phyloP scores from a whole-genome alignment of 768 basidiomycete genomes.

The Lyophyllum shimeji region DNA sequence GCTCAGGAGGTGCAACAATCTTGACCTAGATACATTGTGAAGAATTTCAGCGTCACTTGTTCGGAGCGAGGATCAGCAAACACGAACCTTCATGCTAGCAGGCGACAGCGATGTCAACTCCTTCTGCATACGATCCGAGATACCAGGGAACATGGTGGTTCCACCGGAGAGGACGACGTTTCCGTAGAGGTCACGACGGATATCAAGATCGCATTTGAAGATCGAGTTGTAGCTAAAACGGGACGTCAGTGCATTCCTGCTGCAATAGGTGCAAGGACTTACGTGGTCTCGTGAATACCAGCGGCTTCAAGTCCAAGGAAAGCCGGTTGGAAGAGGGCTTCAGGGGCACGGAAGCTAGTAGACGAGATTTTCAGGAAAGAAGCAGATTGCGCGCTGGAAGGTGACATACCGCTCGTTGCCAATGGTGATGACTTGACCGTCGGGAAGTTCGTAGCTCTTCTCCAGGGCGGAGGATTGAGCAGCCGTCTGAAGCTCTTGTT shows the following conservation, averaged over 20 bases:
- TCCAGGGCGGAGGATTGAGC: slow-evolving; percentile 87
- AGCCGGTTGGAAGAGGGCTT: slow-evolving; percentile 91
- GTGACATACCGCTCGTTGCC: slow-evolving; percentile 86
- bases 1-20: slow-evolving; percentile 91
- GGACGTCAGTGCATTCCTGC: not conserved
- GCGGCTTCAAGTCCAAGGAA: slow-evolving; percentile 87
- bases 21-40: slow-evolving; percentile 53
- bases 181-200: slow-evolving; percentile 77
- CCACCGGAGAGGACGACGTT: slow-evolving; percentile 89
- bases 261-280: slow-evolving; percentile 13
- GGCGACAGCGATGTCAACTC: slow-evolving; percentile 85
- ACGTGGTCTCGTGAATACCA: slow-evolving; percentile 93
- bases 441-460: slow-evolving; percentile 90
- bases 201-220: slow-evolving; percentile 85
- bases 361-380: slow-evolving; percentile 58
- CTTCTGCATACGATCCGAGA: slow-evolving; percentile 95
- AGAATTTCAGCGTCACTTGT: slow-evolving; percentile 8
- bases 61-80: not conserved
- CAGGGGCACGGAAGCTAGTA: slow-evolving; percentile 83
- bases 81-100: slow-evolving; percentile 78
- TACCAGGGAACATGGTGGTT: slow-evolving; percentile 96
- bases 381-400: slow-evolving; percentile 46
- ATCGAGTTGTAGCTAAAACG: slow-evolving; percentile 73
- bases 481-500: slow-evolving; percentile 90
- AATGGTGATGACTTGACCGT: slow-evolving; percentile 95